These are phyloP conservation scores for Colletotrichum ledebouriae DNA, from an alignment of 2,329 filamentous ascomycete species.

Conservation along the genomic window DNA sequence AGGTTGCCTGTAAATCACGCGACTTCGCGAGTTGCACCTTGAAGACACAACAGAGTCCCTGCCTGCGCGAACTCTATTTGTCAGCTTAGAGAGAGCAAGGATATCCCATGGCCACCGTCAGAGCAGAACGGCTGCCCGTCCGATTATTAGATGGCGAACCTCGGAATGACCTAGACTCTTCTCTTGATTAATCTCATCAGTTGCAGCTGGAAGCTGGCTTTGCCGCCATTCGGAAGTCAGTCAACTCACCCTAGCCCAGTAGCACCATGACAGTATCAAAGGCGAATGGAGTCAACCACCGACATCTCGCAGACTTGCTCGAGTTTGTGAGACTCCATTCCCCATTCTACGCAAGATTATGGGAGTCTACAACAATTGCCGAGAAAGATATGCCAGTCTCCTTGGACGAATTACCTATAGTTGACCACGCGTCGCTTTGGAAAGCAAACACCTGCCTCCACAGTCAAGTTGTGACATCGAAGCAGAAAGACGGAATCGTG, in stretches of 20 bases:
- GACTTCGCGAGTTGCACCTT: not conserved
- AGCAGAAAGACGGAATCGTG: conserved; percentile 33
- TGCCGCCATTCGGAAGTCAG: not conserved
- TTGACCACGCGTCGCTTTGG: conserved; percentile 34
- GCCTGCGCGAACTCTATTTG: not conserved
- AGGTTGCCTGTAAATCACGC: not conserved
- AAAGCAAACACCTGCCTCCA: conserved; percentile 32
- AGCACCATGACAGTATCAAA: conserved; percentile 16
- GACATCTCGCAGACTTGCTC: conserved; percentile 21
- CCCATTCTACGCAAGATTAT: conserved; percentile 27
- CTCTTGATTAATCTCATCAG: not conserved
- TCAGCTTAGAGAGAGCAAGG: not conserved
- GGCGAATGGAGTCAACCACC: not conserved
- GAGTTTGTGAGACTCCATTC: conserved; percentile 31
- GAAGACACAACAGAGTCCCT: not conserved
- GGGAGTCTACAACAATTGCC: not conserved
- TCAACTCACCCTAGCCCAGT: too few relatives aligned
- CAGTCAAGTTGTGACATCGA: conserved; percentile 33
- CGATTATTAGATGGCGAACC: not conserved
- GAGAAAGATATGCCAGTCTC: not conserved
- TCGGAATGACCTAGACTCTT: not conserved
- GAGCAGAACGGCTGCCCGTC: not conserved
- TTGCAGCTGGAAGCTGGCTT: not conserved
- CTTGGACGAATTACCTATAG: conserved; percentile 13
- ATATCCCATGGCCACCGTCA: not conserved